Base-by-base conservation (phyloP, 1,284 basidiomycete species). In the Anthracocystis panici-leucophaei region DNA sequence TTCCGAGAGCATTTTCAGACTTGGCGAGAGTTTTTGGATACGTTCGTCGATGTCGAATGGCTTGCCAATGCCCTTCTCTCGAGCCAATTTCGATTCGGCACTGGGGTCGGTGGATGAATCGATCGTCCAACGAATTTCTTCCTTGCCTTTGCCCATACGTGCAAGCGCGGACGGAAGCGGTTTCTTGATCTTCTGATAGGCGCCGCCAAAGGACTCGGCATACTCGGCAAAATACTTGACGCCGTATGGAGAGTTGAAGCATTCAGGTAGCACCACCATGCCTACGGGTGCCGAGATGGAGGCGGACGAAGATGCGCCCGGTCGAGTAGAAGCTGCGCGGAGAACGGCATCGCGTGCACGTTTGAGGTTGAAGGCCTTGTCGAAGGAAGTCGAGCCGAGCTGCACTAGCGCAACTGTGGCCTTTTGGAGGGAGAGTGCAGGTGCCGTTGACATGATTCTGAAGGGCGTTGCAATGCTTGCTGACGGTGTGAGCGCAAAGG, bases 221-320 rank as follows among this genome's bases (percentile, higher is more conserved):
- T 85, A 84, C 48, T 80, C 82, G 61, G 64, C 52, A 53, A 82
- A 82, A 9, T 84, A 90, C 5, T 89, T 88, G 71, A 93, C 91
- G 0, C 95, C 95, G 82, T 99, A 99, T 0, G 95, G 95, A 14
- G 93, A 95, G 86, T 99, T 99, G 88, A 99, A 99, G 87, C 94
- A 94, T 89, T 99, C 96, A 91, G 95, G 79, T 23, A 55, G 48
- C 12, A 80, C 68, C 18, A 80, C 80, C 76, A 85, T 75, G 42
- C 80, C 80, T 9, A 77, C 81, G 2, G 49, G 70, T 45, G 64
- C 68, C 27, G 48, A 57, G 31, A 62, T 57, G 29, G 58, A 56
- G 0, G 55, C 10, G 5, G 55, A 40, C 18, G 56, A 48, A 5
- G 56, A 35, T 40, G 42, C 49, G 51, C 49, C 50, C 5, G 73